Evolutionary conservation across 768 basidiomycete genomes (phyloP).

Genomic region (Amanita thiersii): DNA sequence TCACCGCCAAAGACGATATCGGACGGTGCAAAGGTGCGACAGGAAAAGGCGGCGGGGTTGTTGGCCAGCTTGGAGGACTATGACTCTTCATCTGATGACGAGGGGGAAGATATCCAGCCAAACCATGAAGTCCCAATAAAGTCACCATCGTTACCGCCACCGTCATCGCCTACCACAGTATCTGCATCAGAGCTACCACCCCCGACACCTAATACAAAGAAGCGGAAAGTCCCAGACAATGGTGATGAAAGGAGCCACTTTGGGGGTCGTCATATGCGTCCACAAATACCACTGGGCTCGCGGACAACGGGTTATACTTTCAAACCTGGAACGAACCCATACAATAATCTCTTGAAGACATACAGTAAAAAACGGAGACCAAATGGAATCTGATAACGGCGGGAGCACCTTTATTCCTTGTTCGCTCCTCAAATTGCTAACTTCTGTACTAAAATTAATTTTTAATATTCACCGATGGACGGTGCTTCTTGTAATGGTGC

Average conservation of each 20-base stretch:
- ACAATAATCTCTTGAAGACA: slow-evolving; percentile 12
- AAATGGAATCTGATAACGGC: slow-evolving; percentile 4
- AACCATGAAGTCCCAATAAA: no score
- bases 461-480: slow-evolving; percentile 2
- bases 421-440: slow-evolving; percentile 5
- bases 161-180: not conserved
- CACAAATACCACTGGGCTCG: not conserved
- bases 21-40: slow-evolving; percentile 29
- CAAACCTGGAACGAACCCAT: slow-evolving; percentile 5
- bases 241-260: slow-evolving; percentile 13
- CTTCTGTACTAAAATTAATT: slow-evolving; percentile 10
- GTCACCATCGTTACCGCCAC: not conserved
- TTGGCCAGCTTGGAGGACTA: slow-evolving; percentile 13
- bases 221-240: slow-evolving; percentile 17
- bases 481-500: no score
- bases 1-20: slow-evolving; percentile 47
- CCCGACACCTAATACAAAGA: not conserved
- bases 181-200: not conserved
- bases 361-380: slow-evolving; percentile 9
- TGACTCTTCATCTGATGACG: slow-evolving; percentile 8
- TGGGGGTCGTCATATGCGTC: not conserved
- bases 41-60: slow-evolving; percentile 4
- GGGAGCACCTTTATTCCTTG: slow-evolving; percentile 6
- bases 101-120: not conserved
- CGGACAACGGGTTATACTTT: slow-evolving; percentile 4